Conservation (phyloP, 768 basidiomycete species). For the Podaxis rugospora region DNA sequence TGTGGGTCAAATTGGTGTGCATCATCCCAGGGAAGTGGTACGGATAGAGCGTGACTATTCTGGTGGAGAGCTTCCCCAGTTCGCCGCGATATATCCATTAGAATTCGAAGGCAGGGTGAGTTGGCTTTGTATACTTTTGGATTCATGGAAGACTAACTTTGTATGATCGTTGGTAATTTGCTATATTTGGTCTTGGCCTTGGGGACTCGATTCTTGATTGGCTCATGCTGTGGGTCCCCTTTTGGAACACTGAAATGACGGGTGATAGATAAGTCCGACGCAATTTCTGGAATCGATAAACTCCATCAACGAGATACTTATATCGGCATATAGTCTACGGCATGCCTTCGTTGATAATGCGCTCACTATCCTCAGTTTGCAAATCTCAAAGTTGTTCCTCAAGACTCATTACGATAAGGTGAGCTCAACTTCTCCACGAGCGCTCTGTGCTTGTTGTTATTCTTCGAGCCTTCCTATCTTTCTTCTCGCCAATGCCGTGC, state of each 20-base stretch:
- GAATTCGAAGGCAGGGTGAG: conserved; percentile 92
- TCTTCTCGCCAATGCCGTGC: not conserved
- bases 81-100: conserved; percentile 82
- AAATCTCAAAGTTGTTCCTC: conserved; percentile 67
- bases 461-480: not conserved
- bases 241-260: not conserved
- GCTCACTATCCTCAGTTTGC: conserved; percentile 74
- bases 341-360: conserved; percentile 75
- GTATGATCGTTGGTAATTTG: not conserved
- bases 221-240: not conserved
- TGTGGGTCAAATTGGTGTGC: conserved; percentile 80
- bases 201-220: not conserved
- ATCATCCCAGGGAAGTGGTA: conserved; percentile 89
- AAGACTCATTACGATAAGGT: conserved; percentile 84
- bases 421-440: conserved; percentile 8
- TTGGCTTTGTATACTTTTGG: conserved; percentile 9
- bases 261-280: conserved; percentile 78
- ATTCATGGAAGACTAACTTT: conserved; percentile 1
- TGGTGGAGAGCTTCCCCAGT: conserved; percentile 87
- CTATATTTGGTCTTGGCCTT: not conserved
- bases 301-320: conserved; percentile 82
- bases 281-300: conserved; percentile 90
- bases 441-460: not conserved
- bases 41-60: conserved; percentile 91
- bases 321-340: conserved; percentile 77